Evolutionary conservation across 2,329 filamentous ascomycete genomes (phyloP), one percentile per base, ranked within the genome.

Genomic region (Pyrenophora tritici-repentis): DNA sequence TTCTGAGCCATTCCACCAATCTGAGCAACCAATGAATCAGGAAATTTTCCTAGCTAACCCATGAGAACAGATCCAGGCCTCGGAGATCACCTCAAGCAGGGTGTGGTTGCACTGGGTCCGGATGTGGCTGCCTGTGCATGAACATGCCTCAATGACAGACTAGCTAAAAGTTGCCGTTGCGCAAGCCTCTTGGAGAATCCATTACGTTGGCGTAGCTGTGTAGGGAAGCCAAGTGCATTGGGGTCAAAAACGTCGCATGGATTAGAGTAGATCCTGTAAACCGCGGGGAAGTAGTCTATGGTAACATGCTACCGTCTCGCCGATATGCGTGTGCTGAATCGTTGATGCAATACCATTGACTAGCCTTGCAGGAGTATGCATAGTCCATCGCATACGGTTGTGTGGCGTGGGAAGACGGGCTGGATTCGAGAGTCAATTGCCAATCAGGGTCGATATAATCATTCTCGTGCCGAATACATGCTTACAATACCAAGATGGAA

Each of bases 311-410:
- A 12, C 32, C 13, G 35, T 29, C 26, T 29, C 26, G 35, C 35
- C 17, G 26, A 39, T 35, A 32, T 31, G 36, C 4, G 24, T 13
- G 9, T 22, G 12, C 9, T 16, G 13, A 16, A 8, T 31, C 9
- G n/a, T 5, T 14, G 43, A 33, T 46, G 35, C 34, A 24, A 3
- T 33, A 10, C 7, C 24, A 22, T 12, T 4, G 12, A 22, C 22
- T 38, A 33, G 18, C n/a, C 35, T n/a, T 46, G 35, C n/a, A 33
- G 13, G 31, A 13, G 6, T 39, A 24, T 46, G 35, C 43, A 46
- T 38, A 16, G 10, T 5, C 26, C 9, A 13, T 24, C 26, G 33
- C 12, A 18, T 8, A 10, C 16, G 6, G 17, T 29, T 18, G 14
- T 33, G 35, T 17, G 22, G 32, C 26, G 17, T n/a, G 35, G n/a